A percentile compares a stretch with the other conserved stretches of the same genome.
Conservation (phyloP, 1,284 basidiomycete genomes). For the Tylopilus orsonianus region DNA sequence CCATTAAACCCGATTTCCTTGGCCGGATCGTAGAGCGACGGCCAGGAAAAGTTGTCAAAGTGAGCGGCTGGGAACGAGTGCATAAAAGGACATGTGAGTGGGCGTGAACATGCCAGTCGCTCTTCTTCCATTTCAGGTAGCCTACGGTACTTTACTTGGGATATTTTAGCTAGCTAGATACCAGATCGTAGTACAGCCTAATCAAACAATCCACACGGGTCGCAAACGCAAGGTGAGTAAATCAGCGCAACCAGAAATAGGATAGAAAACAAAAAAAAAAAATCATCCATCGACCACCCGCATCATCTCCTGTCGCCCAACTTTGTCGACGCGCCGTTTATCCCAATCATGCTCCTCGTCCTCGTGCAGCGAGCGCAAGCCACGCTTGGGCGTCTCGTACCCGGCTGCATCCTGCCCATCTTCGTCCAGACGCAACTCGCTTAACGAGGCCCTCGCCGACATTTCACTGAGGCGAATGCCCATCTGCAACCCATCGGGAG, state of each 20-base stretch:
- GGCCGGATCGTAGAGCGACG: constrained; percentile 54
- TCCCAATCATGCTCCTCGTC: constrained; percentile 3
- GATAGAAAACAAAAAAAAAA: background rate
- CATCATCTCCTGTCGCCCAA: constrained; percentile 21
- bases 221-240: background rate
- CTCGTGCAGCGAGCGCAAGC: constrained; percentile 12
- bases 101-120: background rate
- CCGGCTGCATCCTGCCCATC: constrained; percentile 10
- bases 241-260: background rate
- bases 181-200: constrained; percentile 2
- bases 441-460: constrained; percentile 31
- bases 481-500: constrained; percentile 26
- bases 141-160: background rate
- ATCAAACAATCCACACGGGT: background rate
- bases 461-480: constrained; percentile 29
- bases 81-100: constrained; percentile 5
- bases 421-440: constrained; percentile 30
- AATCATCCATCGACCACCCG: constrained; percentile 19
- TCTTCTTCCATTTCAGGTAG: constrained; percentile 1
- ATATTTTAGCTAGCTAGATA: constrained; percentile 6
- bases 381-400: constrained; percentile 30
- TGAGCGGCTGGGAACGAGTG: constrained; percentile 1
- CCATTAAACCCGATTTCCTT: constrained; percentile 45
- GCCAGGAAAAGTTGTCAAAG: constrained; percentile 43
- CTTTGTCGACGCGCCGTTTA: constrained; percentile 6